Evolutionary conservation across 2,329 filamentous ascomycete genomes (phyloP).

Genomic region (Pseudogymnoascus sp.): DNA sequence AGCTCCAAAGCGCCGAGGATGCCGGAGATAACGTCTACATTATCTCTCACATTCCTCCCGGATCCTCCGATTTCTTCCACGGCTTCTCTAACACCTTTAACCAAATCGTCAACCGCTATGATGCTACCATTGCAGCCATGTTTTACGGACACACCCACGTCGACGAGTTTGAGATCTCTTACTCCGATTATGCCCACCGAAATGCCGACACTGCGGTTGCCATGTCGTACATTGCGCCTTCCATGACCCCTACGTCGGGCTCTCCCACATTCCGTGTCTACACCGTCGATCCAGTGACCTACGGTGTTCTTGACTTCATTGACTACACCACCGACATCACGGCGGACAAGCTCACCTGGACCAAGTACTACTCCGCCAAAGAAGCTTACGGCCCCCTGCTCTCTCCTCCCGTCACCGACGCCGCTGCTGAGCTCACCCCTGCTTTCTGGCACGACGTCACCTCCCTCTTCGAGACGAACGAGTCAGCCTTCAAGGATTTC

Average conservation of each 20-base stretch:
- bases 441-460: constrained; percentile 54
- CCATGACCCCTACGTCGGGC: constrained; percentile 28
- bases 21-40: constrained; percentile 33
- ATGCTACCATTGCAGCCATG: constrained; percentile 26
- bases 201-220: constrained; percentile 21
- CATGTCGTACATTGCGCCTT: constrained; percentile 27
- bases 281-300: constrained; percentile 28
- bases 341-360: constrained; percentile 23
- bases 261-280: constrained; percentile 29
- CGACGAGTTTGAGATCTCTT: constrained; percentile 29
- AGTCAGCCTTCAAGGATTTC: constrained; percentile 38
- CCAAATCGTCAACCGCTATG: constrained; percentile 25
- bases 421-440: constrained; percentile 40
- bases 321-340: constrained; percentile 26
- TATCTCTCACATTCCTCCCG: constrained; percentile 29
- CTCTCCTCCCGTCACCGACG: constrained; percentile 33
- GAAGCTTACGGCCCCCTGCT: constrained; percentile 28
- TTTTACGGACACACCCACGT: constrained; percentile 31
- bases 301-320: constrained; percentile 26
- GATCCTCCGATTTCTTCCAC: constrained; percentile 30
- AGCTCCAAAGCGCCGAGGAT: constrained; percentile 31
- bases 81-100: constrained; percentile 30
- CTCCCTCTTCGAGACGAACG: constrained; percentile 36
- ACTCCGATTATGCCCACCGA: constrained; percentile 23
- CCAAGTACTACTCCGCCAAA: constrained; percentile 25